phyloP scores from a whole-genome alignment of 1,284 basidiomycete species.

The Phlebopus sp. region DNA sequence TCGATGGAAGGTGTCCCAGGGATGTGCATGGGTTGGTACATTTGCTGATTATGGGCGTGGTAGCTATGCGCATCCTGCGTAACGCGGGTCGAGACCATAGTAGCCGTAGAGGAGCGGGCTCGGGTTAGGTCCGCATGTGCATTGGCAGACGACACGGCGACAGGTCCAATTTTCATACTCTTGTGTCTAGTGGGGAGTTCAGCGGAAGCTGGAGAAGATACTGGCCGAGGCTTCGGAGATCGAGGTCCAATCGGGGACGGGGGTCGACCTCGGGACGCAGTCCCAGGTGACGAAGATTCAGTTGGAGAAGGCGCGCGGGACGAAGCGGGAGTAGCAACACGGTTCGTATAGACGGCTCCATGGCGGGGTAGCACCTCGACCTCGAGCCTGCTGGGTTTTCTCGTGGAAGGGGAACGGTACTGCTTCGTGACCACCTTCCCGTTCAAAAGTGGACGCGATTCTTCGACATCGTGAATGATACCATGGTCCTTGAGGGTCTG shows the following conservation, averaged over 20 bases:
- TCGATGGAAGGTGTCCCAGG: slow-evolving; percentile 19
- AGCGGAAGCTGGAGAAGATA: slow-evolving; percentile 29
- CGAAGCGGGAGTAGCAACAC: slow-evolving; percentile 26
- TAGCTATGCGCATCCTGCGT: slow-evolving; percentile 33
- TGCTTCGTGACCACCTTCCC: slow-evolving; percentile 45
- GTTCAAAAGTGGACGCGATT: slow-evolving; percentile 22
- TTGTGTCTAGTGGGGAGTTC: slow-evolving; percentile 29
- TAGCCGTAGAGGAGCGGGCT: slow-evolving; percentile 30
- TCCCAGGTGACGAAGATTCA: slow-evolving; percentile 22
- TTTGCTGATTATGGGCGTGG: slow-evolving; percentile 32
- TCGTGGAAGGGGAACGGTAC: slow-evolving; percentile 41
- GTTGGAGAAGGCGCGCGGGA: slow-evolving; percentile 35
- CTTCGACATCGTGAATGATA: slow-evolving; percentile 43
- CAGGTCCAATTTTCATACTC: slow-evolving; percentile 30
- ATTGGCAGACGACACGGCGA: slow-evolving; percentile 16
- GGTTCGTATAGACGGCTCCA: slow-evolving; percentile 14
- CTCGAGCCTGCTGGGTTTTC: slow-evolving; percentile 16
- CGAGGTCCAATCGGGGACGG: slow-evolving; percentile 50
- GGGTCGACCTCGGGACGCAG: slow-evolving; percentile 39
- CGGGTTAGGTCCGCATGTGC: slow-evolving; percentile 23
- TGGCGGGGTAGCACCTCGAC: slow-evolving; percentile 10
- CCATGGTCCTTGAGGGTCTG: slow-evolving; percentile 66
- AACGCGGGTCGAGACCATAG: slow-evolving; percentile 25
- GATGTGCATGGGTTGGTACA: slow-evolving; percentile 32
- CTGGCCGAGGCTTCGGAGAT: slow-evolving; percentile 34